Base-by-base conservation (phyloP, 2,329 filamentous ascomycete genomes). In the Corinectria fuckeliana region DNA sequence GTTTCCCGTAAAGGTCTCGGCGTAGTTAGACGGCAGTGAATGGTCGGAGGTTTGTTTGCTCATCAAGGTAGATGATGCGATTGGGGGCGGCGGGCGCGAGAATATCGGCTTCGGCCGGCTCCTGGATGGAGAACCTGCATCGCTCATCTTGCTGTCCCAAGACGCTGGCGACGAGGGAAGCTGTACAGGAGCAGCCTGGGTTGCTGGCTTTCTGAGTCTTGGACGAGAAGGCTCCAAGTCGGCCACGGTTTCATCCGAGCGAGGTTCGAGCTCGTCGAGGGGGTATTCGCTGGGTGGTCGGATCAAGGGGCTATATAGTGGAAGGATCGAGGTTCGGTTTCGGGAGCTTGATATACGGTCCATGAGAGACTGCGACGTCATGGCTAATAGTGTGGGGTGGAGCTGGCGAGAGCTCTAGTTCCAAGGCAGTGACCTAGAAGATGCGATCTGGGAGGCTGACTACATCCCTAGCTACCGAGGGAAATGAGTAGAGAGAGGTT, bases 21-120 rank as follows among this genome's bases (percentile, higher is more conserved):
- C 44, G 3, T 63, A 63, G 28, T 58, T 62, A 18, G 63, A 58
- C 5, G 44, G 14, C 2, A 20, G 23, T 11, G 62, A 60, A 5
- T 56, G 51, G 13, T 49, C 42, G 9, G 63, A 50, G 1, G 50
- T 21, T 10, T 53, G 52, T 6, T 65, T 63, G 49, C 58, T 64
- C n/a, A 64, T 66, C 2, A 80, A 53, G 18, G 80, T 58, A 3
- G 76, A 73, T 0, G 82, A 83, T 5, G 80, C 76, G 56, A 85
- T 84, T 4, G 82, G 82, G 1, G 82, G 81, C 0, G 82, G 82
- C 0, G 82, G 82, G 1, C 81, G 81, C 2, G 74, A 68, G 56
- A 84, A 85, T 42, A 84, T 74, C 3, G 72, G 60, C 11, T 69
- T 75, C 8, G 65, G 65, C 48, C 69, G 75, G 20, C 60, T 61